A percentile compares a stretch with the other conserved stretches of the same genome.
These are phyloP conservation scores for Aristolochia contorta DNA, from an alignment of 164 flowering plant species.

Conservation along the genomic window DNA sequence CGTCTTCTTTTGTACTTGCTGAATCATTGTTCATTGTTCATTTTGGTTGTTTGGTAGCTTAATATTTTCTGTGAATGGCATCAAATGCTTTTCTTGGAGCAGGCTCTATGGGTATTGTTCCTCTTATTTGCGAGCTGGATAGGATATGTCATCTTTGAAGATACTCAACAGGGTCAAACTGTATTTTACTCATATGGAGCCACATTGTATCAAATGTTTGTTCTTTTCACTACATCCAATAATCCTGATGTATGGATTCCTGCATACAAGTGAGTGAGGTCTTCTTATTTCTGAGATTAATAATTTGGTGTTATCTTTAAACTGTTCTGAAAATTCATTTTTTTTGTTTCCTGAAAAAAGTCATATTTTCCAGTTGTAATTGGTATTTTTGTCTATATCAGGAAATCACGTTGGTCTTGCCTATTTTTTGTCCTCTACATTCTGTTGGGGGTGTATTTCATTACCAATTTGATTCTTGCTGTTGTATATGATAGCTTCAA, in stretches of 20 bases:
- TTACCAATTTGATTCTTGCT: slow-evolving; percentile 88
- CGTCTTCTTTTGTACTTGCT: background rate
- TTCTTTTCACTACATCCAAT: slow-evolving; percentile 92
- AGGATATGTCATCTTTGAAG: slow-evolving; percentile 94
- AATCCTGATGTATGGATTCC: slow-evolving; percentile 99
- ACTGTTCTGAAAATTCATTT: background rate
- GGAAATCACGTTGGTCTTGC: slow-evolving; percentile 82
- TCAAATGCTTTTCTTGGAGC: slow-evolving; percentile 19
- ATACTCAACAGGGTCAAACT: slow-evolving; percentile 59
- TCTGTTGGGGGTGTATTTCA: slow-evolving; percentile 87
- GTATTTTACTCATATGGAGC: slow-evolving; percentile 66
- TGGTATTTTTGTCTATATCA: slow-evolving; percentile 16
- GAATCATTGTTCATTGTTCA: background rate
- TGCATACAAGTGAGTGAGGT: slow-evolving; percentile 78
- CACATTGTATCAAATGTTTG: slow-evolving; percentile 85
- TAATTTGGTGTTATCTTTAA: background rate
- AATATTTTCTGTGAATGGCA: background rate
- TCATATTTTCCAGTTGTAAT: background rate
- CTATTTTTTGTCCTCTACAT: slow-evolving; percentile 71
- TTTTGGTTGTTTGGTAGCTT: background rate
- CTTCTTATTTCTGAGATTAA: background rate
- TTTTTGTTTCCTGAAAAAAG: background rate
- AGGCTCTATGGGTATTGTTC: slow-evolving; percentile 77
- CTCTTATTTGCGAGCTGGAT: slow-evolving; percentile 88
- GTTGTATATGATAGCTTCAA: slow-evolving; percentile 95